A percentile compares a stretch with the other conserved stretches of the same genome.
Conservation (phyloP, 768 basidiomycete genomes). For the Tricholomella constricta region DNA sequence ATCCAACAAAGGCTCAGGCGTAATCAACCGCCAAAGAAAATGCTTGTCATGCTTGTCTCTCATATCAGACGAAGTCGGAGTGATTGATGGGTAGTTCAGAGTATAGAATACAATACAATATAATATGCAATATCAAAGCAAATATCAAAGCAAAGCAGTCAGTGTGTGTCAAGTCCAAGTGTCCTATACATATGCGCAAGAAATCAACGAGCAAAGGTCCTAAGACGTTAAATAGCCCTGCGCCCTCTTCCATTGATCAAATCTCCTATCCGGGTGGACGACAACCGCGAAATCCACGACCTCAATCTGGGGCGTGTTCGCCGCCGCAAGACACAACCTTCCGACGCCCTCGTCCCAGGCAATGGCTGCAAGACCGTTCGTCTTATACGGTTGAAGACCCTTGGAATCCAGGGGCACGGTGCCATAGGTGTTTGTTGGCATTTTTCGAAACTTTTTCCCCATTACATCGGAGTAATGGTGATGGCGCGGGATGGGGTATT, state of each 20-base stretch:
- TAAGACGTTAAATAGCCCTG: no score
- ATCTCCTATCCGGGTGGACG: conserved; percentile 28
- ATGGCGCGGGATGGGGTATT: conserved; percentile 6
- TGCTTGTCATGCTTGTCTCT: no score
- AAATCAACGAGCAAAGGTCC: no score
- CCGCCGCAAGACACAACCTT: conserved; percentile 53
- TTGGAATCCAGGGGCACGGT: conserved; percentile 12
- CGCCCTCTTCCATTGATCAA: conserved; percentile 32
- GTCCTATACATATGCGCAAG: no score
- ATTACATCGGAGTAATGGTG: conserved; percentile 14
- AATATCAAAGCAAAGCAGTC: no score
- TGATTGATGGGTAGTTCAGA: no score
- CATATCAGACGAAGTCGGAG: no score
- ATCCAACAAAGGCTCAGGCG: no score
- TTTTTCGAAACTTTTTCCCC: conserved; percentile 21
- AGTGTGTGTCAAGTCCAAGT: no score
- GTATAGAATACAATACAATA: no score
- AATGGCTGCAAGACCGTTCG: conserved; percentile 45
- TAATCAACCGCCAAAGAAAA: no score
- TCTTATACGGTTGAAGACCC: conserved; percentile 14
- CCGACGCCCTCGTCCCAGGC: conserved; percentile 71
- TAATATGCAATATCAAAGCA: no score
- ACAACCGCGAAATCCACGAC: conserved; percentile 50
- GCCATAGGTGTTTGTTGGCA: conserved; percentile 17
- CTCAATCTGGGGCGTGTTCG: conserved; percentile 39